Base-by-base conservation (phyloP, 176 grass and related monocot species). In the Raddia distichophylla region DNA sequence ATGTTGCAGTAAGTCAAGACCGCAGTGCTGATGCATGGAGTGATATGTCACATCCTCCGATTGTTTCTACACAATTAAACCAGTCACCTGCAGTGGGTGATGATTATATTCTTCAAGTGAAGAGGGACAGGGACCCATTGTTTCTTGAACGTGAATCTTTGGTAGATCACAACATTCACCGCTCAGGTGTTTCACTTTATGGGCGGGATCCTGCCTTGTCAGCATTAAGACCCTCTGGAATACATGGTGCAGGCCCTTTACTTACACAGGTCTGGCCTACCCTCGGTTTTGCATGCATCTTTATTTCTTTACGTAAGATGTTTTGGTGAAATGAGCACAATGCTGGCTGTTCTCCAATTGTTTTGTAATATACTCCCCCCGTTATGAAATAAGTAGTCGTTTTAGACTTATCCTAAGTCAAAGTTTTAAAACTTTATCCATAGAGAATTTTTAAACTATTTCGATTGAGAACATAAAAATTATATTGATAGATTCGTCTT, bases 201-300 rank as follows among this genome's bases (percentile, higher is more conserved):
- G 96, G 96, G 53, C 82, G 85, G 40, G 96, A 99, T 89, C 93
- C 93, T 73, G 89, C 96, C 70, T 48, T 95, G 69, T 85, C 93
- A 57, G 82, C 82, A 82, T 84, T 93, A 75, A 82, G 83, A 51
- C 68, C 91, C 66, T 90, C 95, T 67, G 88, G 83, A 44, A 56
- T 91, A n/a, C 92, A 88, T 70, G 60, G 90, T 84, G 87, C 82
- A 70, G 87, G 84, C 57, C 84, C 87, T 67, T 67, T 99, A 75
- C 70, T 95, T 84, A 88, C 95, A 60, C 95, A 98, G 90, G 95
- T 98, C 19, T 15, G 62, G 44, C 32, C 37, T 59, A 19, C 71
- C 17, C 74, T 46, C 22, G 59, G 74, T 37, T 93, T 70, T 80
- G 8, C 44, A 57, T 82, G 10, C 27, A 74, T 50, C 3, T 71